Evolutionary conservation across 2,329 filamentous ascomycete genomes (phyloP), one percentile per base, ranked within the genome.

Genomic region (Cylindrodendrum hubeiense): DNA sequence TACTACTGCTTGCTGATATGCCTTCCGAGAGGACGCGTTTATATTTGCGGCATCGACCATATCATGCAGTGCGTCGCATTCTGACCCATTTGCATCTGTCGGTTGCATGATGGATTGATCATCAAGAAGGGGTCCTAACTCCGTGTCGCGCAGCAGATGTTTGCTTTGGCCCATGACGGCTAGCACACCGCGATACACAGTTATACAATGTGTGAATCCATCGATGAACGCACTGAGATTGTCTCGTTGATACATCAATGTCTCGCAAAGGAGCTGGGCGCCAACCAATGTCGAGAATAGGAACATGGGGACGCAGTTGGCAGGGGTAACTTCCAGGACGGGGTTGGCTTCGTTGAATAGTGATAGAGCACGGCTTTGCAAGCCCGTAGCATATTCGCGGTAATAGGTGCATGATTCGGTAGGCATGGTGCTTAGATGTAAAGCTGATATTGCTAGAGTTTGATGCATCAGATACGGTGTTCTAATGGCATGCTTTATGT

Each of bases 361-460:
- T 0, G 66, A 71, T 0, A 72, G 10, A 0, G 70, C 70, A 1
- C 55, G 44, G 1, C 54, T 72, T 1, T 72, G 70, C 0, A 72
- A 1, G 0, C 37, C 30, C 0, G 66, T 37, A 2, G 70, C 63
- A 43, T 60, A 60, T 0, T 66, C 3, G 0, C 63, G 59, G 1
- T 71, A 68, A 0, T 8, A 13, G 0, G 6, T 4, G 0, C 56
- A 33, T 0, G 49, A 54, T 0, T 63, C 57, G 0, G 61, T 47
- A 10, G 53, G n/a, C 1, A 67, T n/a, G 1, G 19, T 28, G 0
- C 66, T 58, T 0, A 72, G 26, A 26, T 72, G 70, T 0, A 61
- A 60, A 2, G 70, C 70, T 6, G 70, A 71, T 13, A 71, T 64
- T 2, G 70, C 70, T 1, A 72, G 17, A 0, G 69, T 15, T 1